phyloP scores from a whole-genome alignment of 305 asterid species.

The Ajuga reptans region DNA sequence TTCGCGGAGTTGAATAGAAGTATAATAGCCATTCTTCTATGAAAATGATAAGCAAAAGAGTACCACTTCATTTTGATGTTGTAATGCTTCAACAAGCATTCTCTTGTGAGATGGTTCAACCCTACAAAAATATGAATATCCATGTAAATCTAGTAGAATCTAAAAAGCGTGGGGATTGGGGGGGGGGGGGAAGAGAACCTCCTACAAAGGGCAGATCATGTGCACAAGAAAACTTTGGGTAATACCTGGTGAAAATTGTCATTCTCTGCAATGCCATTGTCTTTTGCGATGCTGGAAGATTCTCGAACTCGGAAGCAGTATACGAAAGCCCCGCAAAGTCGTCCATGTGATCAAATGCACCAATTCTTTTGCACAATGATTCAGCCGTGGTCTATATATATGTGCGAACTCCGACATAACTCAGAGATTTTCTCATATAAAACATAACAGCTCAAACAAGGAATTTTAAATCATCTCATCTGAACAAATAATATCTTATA shows the following conservation, averaged over 20 bases:
- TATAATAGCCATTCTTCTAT: neutral
- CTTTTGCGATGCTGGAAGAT: conserved; percentile 80
- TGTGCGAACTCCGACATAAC: conserved; percentile 18
- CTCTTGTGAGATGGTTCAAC: conserved; percentile 99
- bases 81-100: conserved; percentile 97
- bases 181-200: neutral
- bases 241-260: conserved; percentile 78
- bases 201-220: neutral
- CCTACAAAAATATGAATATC: conserved; percentile 39
- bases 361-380: conserved; percentile 80
- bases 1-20: neutral
- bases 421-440: conserved; percentile 4
- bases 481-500: neutral
- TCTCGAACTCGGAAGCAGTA: conserved; percentile 96
- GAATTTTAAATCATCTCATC: conserved; percentile 10
- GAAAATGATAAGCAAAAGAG: conserved; percentile 15
- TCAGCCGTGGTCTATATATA: conserved; percentile 71
- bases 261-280: conserved; percentile 81
- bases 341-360: conserved; percentile 77
- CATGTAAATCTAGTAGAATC: conserved; percentile 12
- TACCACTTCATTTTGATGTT: conserved; percentile 97
- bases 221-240: conserved; percentile 14
- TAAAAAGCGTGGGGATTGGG: neutral
- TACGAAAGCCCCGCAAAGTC: conserved; percentile 79
- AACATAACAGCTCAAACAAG: conserved; percentile 2